Evolutionary conservation across 208 protist genomes (phyloP), one percentile per base, ranked within the genome.

Genomic region (Lotmaria passim): DNA sequence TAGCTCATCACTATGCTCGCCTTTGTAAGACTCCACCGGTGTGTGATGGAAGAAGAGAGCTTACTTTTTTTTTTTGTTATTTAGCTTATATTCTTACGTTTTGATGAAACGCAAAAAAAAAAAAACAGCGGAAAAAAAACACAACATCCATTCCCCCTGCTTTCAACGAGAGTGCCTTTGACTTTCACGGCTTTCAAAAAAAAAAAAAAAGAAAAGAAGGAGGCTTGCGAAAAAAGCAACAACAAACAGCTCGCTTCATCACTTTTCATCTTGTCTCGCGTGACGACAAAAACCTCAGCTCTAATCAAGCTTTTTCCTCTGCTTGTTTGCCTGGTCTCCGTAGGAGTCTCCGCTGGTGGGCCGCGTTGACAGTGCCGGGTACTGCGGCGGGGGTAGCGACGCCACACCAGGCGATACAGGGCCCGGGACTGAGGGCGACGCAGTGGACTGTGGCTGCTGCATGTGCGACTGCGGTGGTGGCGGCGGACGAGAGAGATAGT

Each of bases 401-500:
- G 57, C 57, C 7, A 14, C 39, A 4, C 57, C 38, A 21, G 19
- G 23, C 3, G 33, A 7, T 4, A 38, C 10, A 12, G 55, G 53
- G 15, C 19, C 4, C n/a, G 17, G 11, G 5, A 17, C 4, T 17
- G 7, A 17, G n/a, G 34, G 55, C 23, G 24, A 59, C 17, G 19
- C 21, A 2, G 1, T 4, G 23, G 51, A 56, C 26, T 33, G 19
- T 56, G 51, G 39, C 14, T 26, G 63, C 38, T 58, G 51, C 44
- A 39, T 44, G 23, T 44, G 36, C 24, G 31, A 31, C 31, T 55
- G 44, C 17, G 21, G 63, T 23, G 46, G 38, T 15, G 24, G 21
- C 7, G 59, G 46, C 3, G 48, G 36, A 10, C 48, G 48, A 7
- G 57, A 36, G 5, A 73, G 57, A 38, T 73, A 73, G n/a, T 73